phyloP scores from a whole-genome alignment of 1,284 basidiomycete genomes.

The Ustilago nuda region DNA sequence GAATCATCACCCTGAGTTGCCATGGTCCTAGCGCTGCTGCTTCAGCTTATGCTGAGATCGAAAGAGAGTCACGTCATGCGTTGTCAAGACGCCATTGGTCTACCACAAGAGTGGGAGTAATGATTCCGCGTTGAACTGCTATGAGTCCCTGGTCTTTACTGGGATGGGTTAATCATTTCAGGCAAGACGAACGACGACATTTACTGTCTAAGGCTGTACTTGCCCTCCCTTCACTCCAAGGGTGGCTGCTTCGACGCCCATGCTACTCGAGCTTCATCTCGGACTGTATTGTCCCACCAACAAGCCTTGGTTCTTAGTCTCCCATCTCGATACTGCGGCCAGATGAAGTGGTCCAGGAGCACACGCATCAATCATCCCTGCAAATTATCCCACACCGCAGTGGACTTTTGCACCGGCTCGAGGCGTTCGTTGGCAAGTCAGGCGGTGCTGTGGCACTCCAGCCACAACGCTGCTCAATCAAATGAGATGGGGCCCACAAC shows the following conservation, averaged over 20 bases:
- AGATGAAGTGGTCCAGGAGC: constrained; percentile 11
- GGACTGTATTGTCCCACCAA: constrained; percentile 14
- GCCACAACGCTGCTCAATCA: constrained; percentile 8
- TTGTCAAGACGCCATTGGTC: neutral
- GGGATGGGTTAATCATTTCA: neutral
- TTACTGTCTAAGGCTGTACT: neutral
- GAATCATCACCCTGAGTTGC: neutral
- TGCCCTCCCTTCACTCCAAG: neutral
- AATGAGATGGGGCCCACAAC: constrained; percentile 34
- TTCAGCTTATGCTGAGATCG: neutral
- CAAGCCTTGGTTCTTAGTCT: constrained; percentile 11
- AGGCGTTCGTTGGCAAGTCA: neutral
- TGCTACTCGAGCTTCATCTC: constrained; percentile 22
- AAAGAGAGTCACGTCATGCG: neutral
- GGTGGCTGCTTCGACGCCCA: neutral
- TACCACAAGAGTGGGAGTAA: neutral
- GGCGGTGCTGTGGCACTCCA: neutral
- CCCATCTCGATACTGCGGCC: constrained; percentile 12
- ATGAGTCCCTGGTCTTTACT: neutral
- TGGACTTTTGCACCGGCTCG: neutral
- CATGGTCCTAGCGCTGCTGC: neutral
- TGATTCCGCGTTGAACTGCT: neutral
- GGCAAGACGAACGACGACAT: neutral
- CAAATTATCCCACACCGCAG: neutral
- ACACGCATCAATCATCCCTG: constrained; percentile 6